Conservation (phyloP, 805 yeast genomes). For the Metschnikowia matae region DNA sequence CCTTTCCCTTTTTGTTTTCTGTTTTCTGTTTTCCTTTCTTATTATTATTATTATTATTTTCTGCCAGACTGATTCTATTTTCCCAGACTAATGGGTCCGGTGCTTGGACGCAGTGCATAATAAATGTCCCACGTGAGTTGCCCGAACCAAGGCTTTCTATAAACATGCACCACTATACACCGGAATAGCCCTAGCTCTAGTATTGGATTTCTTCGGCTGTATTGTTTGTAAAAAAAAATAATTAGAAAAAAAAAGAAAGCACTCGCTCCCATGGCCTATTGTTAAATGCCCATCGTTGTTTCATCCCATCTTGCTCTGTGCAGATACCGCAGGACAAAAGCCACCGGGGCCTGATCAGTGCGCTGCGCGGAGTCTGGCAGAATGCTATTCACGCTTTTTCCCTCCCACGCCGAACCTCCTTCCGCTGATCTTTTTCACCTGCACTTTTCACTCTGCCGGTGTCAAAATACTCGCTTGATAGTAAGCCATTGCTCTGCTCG, state of each 20-base stretch:
- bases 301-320: neutral
- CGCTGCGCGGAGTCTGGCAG: conserved; percentile 3
- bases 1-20: too few species aligned
- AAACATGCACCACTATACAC: too few species aligned
- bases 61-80: too few species aligned
- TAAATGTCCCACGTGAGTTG: too few species aligned
- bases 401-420: neutral
- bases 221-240: neutral
- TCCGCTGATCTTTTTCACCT: neutral
- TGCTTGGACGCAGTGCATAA: too few species aligned
- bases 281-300: neutral
- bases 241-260: too few species aligned
- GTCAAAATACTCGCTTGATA: neutral
- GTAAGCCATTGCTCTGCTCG: neutral
- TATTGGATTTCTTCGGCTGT: neutral
- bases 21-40: too few species aligned
- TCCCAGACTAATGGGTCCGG: too few species aligned
- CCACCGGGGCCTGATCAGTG: conserved; percentile 6
- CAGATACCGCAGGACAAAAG: conserved; percentile 4
- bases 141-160: too few species aligned
- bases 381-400: neutral
- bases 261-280: neutral
- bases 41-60: too few species aligned
- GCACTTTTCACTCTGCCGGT: neutral
- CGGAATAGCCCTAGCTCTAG: too few species aligned